Conservation (phyloP, 306 rosid genomes). For the Vigna angularis region DNA sequence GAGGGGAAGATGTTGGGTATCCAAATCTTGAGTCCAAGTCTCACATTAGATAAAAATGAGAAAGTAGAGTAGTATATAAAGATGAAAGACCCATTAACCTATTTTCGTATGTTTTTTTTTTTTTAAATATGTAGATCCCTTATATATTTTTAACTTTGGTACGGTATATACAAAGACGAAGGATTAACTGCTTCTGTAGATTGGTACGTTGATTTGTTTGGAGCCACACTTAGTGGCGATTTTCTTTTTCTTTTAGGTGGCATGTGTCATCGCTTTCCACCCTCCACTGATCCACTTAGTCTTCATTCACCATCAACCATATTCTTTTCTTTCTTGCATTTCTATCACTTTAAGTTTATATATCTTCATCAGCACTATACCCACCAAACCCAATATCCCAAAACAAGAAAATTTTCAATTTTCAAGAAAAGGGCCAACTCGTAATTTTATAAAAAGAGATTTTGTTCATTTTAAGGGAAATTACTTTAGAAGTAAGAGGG, state of each 20-base stretch:
- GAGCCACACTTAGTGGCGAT: slow-evolving; percentile 10
- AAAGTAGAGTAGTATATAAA: no score
- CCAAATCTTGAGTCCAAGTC: no score
- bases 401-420: background rate
- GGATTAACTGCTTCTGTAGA: no score
- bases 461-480: background rate
- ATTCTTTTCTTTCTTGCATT: background rate
- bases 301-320: background rate
- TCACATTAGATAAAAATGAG: no score
- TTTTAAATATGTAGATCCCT: no score
- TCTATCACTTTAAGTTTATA: background rate
- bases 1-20: no score
- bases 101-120: no score
- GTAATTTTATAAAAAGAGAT: background rate
- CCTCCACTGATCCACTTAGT: background rate
- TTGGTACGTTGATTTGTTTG: background rate
- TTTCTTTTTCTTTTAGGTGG: background rate
- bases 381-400: background rate
- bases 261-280: slow-evolving; percentile 1
- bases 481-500: background rate
- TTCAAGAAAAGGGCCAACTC: background rate
- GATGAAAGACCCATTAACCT: no score
- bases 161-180: no score
- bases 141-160: no score
- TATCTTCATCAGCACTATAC: slow-evolving; percentile 2